Percentiles rank a stretch among this genome's conserved stretches.
Evolutionary conservation across 441 rosid species (phyloP).

Genomic region (Pelargonium cotyledonis): DNA sequence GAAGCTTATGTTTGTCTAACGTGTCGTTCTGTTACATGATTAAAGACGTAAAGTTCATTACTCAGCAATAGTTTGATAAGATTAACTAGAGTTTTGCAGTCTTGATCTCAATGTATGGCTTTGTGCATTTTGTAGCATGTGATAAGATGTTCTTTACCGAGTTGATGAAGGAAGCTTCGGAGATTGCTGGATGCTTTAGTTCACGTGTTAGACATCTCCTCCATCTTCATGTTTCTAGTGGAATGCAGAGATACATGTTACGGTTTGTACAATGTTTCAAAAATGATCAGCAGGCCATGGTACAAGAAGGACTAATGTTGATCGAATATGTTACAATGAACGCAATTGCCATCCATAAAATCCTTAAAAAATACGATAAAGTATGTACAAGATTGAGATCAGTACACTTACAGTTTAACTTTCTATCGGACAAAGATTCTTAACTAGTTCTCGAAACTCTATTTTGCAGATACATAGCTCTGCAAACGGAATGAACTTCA

Average conservation of each 20-base stretch:
- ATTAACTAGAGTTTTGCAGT: background rate
- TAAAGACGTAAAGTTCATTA: background rate
- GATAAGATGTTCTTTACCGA: constrained; percentile 76
- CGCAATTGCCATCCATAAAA: constrained; percentile 77
- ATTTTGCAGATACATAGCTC: constrained; percentile 66
- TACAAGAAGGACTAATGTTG: constrained; percentile 60
- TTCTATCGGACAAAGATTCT: background rate
- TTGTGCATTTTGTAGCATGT: constrained; percentile 43
- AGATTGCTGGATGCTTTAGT: constrained; percentile 66
- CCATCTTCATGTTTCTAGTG: constrained; percentile 61
- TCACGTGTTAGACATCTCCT: constrained; percentile 71
- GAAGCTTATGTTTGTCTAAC: background rate
- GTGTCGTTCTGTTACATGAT: background rate
- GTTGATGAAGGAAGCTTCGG: constrained; percentile 76
- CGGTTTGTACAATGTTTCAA: constrained; percentile 47
- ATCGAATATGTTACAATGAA: constrained; percentile 76
- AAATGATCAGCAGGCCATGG: constrained; percentile 45
- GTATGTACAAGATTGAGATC: constrained; percentile 27
- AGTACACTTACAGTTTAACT: background rate
- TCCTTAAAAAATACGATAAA: constrained; percentile 90
- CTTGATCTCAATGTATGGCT: background rate
- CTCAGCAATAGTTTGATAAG: background rate
- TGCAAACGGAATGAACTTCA: constrained; percentile 66
- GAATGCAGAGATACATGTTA: constrained; percentile 55
- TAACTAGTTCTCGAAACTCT: constrained; percentile 10